Base-by-base conservation (phyloP, 768 basidiomycete species). In the Lactifluus pinguis region DNA sequence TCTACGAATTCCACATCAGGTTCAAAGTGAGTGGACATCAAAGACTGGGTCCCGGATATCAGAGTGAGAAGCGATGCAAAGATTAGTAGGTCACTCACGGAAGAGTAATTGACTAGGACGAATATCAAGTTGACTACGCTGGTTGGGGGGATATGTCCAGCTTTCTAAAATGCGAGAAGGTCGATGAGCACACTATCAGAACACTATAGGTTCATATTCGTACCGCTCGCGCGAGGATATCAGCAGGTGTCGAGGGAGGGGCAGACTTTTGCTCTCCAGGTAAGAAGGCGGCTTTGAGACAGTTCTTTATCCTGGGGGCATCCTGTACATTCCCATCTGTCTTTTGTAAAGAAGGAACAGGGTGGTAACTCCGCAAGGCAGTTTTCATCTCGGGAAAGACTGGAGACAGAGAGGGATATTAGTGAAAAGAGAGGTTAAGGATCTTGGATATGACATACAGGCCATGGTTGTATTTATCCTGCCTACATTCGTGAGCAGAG, bases 381-480 rank as follows among this genome's bases (percentile, higher is more conserved):
- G 92, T 94, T 72, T 90, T 89, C 92, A 94, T 93, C 76, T 92
- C 90, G 59, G 90, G 90, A 71, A 92, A 92, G 76, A 94, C 89
- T 92, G 69, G 45, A 55, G 66, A 57, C 47, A 54, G 64, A 57
- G 42, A 41, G 39, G 21, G 39, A 48, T 49, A 47, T 50, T 56
- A 57, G 58, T 60, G 60, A 64, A 54, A 54, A 49, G 25, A 57
- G 48, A 19, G 55, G 54, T 39, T 25, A 47, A 41, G 45, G 52
- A 34, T 32, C 29, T 29, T 25, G 11, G 13, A 59, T 49, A 62
- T 57, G 62, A 72, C 84, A 76, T 73, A 88, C 84, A 86, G 54
- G 91, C 91, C 83, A 93, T 86, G 36, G 92, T 94, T 42, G 93
- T 95, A 69, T 94, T 95, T 73, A 95, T 89, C 64, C 91, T 79